Evolutionary conservation across 2,329 filamentous ascomycete species (phyloP), one percentile per base, ranked within the genome.

Genomic region (Neonectria coccinea): DNA sequence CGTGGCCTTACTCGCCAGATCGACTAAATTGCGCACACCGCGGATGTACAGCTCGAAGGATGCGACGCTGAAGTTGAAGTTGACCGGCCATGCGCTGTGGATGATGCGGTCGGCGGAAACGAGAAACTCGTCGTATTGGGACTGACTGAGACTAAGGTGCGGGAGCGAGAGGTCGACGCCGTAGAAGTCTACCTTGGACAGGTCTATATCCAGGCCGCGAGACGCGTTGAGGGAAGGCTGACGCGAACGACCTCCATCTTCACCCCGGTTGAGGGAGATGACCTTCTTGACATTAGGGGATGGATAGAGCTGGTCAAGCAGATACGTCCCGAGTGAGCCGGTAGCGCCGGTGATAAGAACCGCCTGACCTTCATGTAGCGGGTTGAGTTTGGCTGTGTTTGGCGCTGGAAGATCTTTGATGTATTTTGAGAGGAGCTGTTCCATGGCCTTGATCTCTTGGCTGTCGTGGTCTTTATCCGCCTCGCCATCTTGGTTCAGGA

Each of bases 311-410:
- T 31, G 66, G n/a, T 75, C 72, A 14, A 81, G 74, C 1, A 97
- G 83, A 74, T 93, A 95, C 0, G 91, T 87, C 20, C 93, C 93
- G 22, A 97, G 79, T 81, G 97, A 97, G 6, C 93, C 93, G 14
- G 93, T 97, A 3, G 91, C 92, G 33, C 93, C 93, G 5, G 93
- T 97, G 12, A 97, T 81, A 78, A 97, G 90, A 16, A 94, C 47
- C 2, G 42, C 36, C 16, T 42, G 18, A 25, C 25, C 18, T 20
- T 51, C 39, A 1, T 18, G 20, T n/a, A 42, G 11, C 11, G 39
- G 39, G n/a, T 42, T 18, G 22, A 25, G 36, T 29, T 39, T 22
- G 12, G 29, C 16, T 44, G 36, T 22, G 22, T 16, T 42, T 11
- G 39, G n/a, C 3, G 36, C 8, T 31, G 22, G 31, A 18, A 41